These are phyloP conservation scores for Fusarium sp. DNA, from an alignment of 2,329 filamentous ascomycete species.

Conservation along the genomic window DNA sequence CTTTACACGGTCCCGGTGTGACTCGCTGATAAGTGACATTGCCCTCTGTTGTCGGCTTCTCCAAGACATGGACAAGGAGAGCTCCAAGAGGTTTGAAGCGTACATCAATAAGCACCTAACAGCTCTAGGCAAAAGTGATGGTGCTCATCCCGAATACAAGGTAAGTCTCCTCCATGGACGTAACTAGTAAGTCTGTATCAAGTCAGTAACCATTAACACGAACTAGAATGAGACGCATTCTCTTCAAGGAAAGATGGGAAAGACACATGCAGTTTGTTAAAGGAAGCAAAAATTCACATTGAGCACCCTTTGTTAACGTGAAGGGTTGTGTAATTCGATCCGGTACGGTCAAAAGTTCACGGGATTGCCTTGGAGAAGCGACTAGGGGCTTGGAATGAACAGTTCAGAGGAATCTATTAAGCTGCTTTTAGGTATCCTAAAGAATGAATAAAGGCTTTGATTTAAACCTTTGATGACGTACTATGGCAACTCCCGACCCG, in stretches of 20 bases:
- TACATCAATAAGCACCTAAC: slow-evolving; percentile 67
- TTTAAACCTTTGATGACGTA: background rate
- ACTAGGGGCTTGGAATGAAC: background rate
- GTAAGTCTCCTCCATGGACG: slow-evolving; percentile 34
- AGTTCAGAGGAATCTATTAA: background rate
- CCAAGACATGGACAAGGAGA: slow-evolving; percentile 74
- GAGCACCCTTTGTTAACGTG: background rate
- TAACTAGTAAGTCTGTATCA: background rate
- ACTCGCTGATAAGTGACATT: slow-evolving; percentile 78
- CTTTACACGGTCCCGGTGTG: slow-evolving; percentile 82
- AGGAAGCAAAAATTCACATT: background rate
- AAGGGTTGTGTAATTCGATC: background rate
- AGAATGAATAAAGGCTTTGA: background rate
- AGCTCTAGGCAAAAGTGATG: slow-evolving; percentile 58
- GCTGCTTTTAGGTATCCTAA: background rate
- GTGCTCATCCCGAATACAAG: slow-evolving; percentile 55
- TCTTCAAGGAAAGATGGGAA: slow-evolving; percentile 85
- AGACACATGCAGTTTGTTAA: slow-evolving; percentile 85
- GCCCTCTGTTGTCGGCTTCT: slow-evolving; percentile 76
- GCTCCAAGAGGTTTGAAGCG: slow-evolving; percentile 72
- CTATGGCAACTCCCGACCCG: too few species aligned
- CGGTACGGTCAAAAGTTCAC: background rate
- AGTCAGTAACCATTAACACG: background rate
- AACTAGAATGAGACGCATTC: slow-evolving; percentile 77
- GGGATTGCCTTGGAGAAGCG: background rate